Evolutionary conservation across 306 rosid genomes (phyloP).

Genomic region (Castanospermum australe): DNA sequence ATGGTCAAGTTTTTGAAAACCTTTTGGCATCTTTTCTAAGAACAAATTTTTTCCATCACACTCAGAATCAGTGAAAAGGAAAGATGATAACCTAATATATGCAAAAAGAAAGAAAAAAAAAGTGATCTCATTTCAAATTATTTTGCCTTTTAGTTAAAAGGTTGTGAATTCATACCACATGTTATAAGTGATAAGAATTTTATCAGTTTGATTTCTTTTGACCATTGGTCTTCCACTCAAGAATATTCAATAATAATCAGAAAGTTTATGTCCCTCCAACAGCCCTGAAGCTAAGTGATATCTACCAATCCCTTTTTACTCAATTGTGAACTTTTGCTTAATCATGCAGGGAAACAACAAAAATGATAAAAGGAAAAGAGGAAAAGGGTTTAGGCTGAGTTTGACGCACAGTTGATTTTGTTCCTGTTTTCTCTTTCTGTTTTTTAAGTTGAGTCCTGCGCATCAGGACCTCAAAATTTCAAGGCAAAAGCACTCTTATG

Average conservation of each 20-base stretch:
- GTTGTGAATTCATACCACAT: background rate
- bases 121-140: constrained; percentile 1
- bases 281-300: constrained; percentile 14
- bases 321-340: constrained; percentile 14
- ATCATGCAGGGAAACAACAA: constrained; percentile 16
- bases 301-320: constrained; percentile 9
- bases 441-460: background rate
- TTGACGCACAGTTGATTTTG: background rate
- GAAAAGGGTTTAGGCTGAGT: constrained; percentile 13
- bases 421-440: background rate
- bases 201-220: constrained; percentile 14
- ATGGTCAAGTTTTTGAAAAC: background rate
- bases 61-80: constrained; percentile 22
- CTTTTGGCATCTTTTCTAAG: background rate
- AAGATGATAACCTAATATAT: constrained; percentile 11
- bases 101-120: background rate
- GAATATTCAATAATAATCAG: background rate
- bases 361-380: background rate
- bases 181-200: constrained; percentile 9
- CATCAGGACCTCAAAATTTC: background rate
- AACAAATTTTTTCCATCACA: background rate
- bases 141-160: background rate
- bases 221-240: constrained; percentile 37
- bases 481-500: background rate
- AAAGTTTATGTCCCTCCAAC: background rate